Conservation (phyloP, 352 stramenopile genomes). For the Pythium pectinolyticum region DNA sequence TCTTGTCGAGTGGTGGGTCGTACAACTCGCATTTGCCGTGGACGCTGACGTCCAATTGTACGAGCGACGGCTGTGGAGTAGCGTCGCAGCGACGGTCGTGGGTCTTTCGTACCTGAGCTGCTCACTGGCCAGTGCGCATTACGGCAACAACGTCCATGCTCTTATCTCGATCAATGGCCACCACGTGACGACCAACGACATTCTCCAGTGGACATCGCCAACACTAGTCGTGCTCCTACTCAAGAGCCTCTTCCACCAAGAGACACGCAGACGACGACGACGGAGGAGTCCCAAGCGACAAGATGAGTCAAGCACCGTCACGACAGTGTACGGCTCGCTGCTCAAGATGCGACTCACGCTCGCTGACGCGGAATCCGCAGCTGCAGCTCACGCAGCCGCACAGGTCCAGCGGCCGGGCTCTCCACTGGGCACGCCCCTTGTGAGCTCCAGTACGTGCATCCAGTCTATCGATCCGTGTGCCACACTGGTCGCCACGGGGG, state of each 20-base stretch:
- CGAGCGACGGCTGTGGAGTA: constrained; percentile 6
- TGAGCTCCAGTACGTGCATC: constrained; percentile 19
- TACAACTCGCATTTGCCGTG: constrained; percentile 24
- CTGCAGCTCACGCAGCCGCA: background rate
- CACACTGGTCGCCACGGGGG: constrained; percentile 10
- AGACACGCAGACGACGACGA: background rate
- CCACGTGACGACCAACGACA: constrained; percentile 23
- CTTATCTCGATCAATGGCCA: constrained; percentile 20
- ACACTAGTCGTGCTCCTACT: constrained; percentile 29
- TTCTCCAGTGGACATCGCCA: constrained; percentile 30
- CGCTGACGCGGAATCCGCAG: background rate
- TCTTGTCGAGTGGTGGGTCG: constrained; percentile 29
- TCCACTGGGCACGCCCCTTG: constrained; percentile 1
- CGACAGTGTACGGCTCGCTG: constrained; percentile 26
- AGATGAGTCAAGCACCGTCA: no score
- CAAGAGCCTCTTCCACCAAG: constrained; percentile 24
- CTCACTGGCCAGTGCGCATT: constrained; percentile 17
- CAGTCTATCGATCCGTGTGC: constrained; percentile 15
- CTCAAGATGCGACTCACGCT: constrained; percentile 25
- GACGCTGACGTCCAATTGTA: constrained; percentile 26
- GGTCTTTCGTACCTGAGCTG: constrained; percentile 1
- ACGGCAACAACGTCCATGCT: constrained; percentile 7
- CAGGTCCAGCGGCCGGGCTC: background rate
- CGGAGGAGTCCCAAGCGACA: background rate
- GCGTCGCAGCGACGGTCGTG: background rate